These are phyloP conservation scores for Ascocoryne sarcoides DNA, from an alignment of 2,329 filamentous ascomycete species.

Conservation along the genomic window DNA sequence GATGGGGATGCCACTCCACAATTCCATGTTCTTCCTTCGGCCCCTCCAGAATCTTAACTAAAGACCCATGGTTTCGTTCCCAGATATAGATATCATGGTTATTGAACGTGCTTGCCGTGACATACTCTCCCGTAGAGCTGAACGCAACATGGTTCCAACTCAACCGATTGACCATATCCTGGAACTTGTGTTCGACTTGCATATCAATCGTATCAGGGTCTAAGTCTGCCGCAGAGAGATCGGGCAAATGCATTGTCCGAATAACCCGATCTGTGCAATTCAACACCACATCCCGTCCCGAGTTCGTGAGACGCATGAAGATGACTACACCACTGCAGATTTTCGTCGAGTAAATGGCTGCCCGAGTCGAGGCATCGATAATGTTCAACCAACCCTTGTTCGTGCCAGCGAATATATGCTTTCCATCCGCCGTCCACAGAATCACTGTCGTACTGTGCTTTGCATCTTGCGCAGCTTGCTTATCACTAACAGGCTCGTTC, in stretches of 20 bases:
- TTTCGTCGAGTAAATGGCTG: slow-evolving; percentile 83
- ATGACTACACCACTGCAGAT: slow-evolving; percentile 84
- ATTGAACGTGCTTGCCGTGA: slow-evolving; percentile 93
- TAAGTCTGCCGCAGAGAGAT: slow-evolving; percentile 58
- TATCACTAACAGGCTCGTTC: slow-evolving; percentile 65
- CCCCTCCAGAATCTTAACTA: slow-evolving; percentile 94
- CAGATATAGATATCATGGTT: slow-evolving; percentile 98
- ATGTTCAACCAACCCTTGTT: slow-evolving; percentile 96
- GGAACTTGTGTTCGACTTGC: slow-evolving; percentile 94
- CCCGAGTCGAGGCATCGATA: slow-evolving; percentile 71
- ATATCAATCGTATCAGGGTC: slow-evolving; percentile 81
- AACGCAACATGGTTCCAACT: slow-evolving; percentile 98
- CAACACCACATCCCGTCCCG: slow-evolving; percentile 79
- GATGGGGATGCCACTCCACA: slow-evolving; percentile 92
- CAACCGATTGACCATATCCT: slow-evolving; percentile 89
- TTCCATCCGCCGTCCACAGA: slow-evolving; percentile 75
- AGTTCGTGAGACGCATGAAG: slow-evolving; percentile 72
- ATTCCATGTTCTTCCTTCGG: slow-evolving; percentile 94
- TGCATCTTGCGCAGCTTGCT: slow-evolving; percentile 82
- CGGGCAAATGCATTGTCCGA: slow-evolving; percentile 81
- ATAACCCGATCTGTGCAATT: slow-evolving; percentile 95
- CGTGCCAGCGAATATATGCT: slow-evolving; percentile 85
- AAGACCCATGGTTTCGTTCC: slow-evolving; percentile 86
- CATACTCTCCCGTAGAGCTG: slow-evolving; percentile 88
- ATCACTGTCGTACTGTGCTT: slow-evolving; percentile 93